phyloP scores from a whole-genome alignment of 1,284 basidiomycete species.

The Trichosporon sp. region DNA sequence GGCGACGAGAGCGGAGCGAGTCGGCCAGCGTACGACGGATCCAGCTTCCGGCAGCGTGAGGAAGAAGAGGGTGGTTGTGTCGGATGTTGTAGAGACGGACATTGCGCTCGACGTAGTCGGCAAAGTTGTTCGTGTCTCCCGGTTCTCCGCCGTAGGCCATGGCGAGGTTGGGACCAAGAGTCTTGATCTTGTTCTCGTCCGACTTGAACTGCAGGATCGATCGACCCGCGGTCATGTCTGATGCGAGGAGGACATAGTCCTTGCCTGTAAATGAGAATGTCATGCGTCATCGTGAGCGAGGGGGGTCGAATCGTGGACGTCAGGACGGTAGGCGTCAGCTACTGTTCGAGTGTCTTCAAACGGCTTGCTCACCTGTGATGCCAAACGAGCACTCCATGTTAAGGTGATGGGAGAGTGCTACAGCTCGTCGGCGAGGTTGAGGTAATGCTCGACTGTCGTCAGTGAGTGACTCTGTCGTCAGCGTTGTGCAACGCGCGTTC shows the following conservation, averaged over 20 bases:
- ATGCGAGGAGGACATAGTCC: conserved; percentile 83
- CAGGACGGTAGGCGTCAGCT: conserved; percentile 1
- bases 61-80: conserved; percentile 71
- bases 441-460: not conserved
- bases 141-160: conserved; percentile 95
- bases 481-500: conserved; percentile 3
- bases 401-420: not conserved
- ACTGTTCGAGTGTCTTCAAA: not conserved
- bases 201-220: conserved; percentile 97
- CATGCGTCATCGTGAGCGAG: not conserved
- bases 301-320: not conserved
- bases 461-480: not conserved
- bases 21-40: conserved; percentile 84
- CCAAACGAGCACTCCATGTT: conserved; percentile 52
- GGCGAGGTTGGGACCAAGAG: conserved; percentile 80
- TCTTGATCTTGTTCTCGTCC: conserved; percentile 96
- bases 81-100: conserved; percentile 93
- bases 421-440: not conserved
- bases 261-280: conserved; percentile 67
- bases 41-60: conserved; percentile 87
- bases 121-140: conserved; percentile 95
- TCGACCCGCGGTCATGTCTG: conserved; percentile 78
- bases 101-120: conserved; percentile 94
- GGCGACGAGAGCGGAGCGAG: conserved; percentile 77
- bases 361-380: conserved; percentile 41